Conservation (phyloP, 768 basidiomycete species). For the Agaricus sinodeliciosus region DNA sequence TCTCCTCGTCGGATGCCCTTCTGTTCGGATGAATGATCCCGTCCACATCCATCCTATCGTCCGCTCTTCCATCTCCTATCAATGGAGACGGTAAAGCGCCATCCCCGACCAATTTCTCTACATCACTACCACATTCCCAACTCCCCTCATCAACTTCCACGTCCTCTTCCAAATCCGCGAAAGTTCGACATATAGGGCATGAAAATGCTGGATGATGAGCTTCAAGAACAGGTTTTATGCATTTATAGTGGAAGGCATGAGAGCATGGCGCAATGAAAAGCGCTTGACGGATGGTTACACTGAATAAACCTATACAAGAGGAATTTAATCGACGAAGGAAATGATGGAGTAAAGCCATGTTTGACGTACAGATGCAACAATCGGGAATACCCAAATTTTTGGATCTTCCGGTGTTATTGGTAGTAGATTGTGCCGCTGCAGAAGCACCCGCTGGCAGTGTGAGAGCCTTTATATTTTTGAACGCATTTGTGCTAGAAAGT, state of each 20-base stretch:
- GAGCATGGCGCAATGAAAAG: slow-evolving; percentile 98
- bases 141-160: slow-evolving; percentile 57
- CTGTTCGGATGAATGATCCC: not conserved
- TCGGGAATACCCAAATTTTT: slow-evolving; percentile 53
- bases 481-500: slow-evolving; percentile 44
- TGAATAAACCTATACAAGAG: slow-evolving; percentile 47
- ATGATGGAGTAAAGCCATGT: not conserved
- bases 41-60: slow-evolving; percentile 10
- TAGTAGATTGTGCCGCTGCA: not conserved
- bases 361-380: slow-evolving; percentile 84
- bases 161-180: slow-evolving; percentile 92
- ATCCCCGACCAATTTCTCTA: slow-evolving; percentile 10
- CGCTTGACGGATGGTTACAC: slow-evolving; percentile 89
- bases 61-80: slow-evolving; percentile 11
- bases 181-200: slow-evolving; percentile 93
- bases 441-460: slow-evolving; percentile 26
- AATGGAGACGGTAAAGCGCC: slow-evolving; percentile 15
- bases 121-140: slow-evolving; percentile 20
- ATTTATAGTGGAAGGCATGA: slow-evolving; percentile 96
- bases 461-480: slow-evolving; percentile 78
- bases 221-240: slow-evolving; percentile 86
- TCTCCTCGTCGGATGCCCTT: not conserved
- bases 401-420: slow-evolving; percentile 20
- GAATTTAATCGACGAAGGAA: not conserved
- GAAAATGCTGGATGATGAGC: slow-evolving; percentile 90